Evolutionary conservation across 352 stramenopile genomes (phyloP).

Genomic region (Phytophthora fragariae): DNA sequence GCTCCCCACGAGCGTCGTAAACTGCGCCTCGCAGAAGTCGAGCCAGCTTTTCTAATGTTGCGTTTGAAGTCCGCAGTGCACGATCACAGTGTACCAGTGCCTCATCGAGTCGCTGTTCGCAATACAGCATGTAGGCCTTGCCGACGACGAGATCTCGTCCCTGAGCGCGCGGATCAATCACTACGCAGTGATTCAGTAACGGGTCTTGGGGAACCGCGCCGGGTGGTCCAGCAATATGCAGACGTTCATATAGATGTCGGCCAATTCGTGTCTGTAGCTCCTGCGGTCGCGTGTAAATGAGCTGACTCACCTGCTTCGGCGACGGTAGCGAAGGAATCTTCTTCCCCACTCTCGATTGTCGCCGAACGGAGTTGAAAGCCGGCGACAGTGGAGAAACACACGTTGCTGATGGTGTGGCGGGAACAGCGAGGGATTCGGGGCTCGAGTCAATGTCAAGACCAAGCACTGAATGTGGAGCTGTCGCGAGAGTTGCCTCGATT

Average conservation of each 20-base stretch:
- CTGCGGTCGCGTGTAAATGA: conserved; percentile 73
- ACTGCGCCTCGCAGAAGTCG: conserved; percentile 68
- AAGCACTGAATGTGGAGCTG: conserved; percentile 64
- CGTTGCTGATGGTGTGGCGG: conserved; percentile 14
- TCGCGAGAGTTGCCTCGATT: conserved; percentile 48
- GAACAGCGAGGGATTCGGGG: conserved; percentile 7
- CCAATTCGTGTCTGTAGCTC: conserved; percentile 73
- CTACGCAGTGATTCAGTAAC: conserved; percentile 69
- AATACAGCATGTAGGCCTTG: conserved; percentile 67
- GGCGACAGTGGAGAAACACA: conserved; percentile 23
- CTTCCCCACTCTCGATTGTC: conserved; percentile 32
- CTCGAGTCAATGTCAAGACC: conserved; percentile 50
- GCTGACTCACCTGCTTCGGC: conserved; percentile 61
- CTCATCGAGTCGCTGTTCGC: conserved; percentile 67
- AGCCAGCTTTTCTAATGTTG: conserved; percentile 64
- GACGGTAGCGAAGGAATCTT: conserved; percentile 66
- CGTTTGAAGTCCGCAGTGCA: conserved; percentile 60
- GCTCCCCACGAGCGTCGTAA: conserved; percentile 57
- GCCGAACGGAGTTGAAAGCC: neutral
- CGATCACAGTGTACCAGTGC: conserved; percentile 62
- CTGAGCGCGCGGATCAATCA: conserved; percentile 59
- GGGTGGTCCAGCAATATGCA: conserved; percentile 49
- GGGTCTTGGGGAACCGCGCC: conserved; percentile 67
- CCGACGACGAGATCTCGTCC: conserved; percentile 51
- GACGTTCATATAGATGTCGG: conserved; percentile 60